These are phyloP conservation scores for Spiromastix sp. DNA, from an alignment of 2,329 filamentous ascomycete species.

Conservation along the genomic window DNA sequence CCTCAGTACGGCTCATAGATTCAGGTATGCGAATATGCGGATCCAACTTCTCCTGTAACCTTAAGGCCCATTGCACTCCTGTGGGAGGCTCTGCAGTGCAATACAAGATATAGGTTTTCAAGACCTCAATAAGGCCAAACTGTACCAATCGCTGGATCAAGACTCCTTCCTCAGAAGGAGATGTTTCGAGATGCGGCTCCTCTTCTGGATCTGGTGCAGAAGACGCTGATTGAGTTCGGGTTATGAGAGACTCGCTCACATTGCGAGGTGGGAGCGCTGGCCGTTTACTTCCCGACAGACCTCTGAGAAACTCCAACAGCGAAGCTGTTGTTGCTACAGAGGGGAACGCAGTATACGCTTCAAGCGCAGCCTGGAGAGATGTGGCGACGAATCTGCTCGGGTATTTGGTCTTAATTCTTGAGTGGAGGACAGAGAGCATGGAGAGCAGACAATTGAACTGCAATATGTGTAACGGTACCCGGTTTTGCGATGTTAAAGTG, in stretches of 20 bases:
- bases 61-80: conserved; percentile 34
- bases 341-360: conserved; percentile 47
- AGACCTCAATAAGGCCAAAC: conserved; percentile 50
- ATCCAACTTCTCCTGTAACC: conserved; percentile 49
- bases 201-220: conserved; percentile 50
- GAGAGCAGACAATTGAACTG: conserved; percentile 34
- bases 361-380: conserved; percentile 50
- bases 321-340: conserved; percentile 48
- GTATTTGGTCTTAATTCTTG: conserved; percentile 52
- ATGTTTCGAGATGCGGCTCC: conserved; percentile 31
- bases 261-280: conserved; percentile 50
- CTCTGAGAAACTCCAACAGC: conserved; percentile 48
- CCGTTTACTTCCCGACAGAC: conserved; percentile 46
- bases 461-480: conserved; percentile 19
- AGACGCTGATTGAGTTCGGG: conserved; percentile 19
- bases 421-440: conserved; percentile 49
- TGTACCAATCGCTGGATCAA: conserved; percentile 48
- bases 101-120: conserved; percentile 49
- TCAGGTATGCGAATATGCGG: conserved; percentile 42
- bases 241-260: conserved; percentile 38
- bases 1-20: conserved; percentile 36
- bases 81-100: conserved; percentile 25
- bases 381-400: conserved; percentile 56
- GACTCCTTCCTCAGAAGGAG: conserved; percentile 38
- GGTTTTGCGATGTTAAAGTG: neutral